Evolutionary conservation across 2,329 filamentous ascomycete genomes (phyloP), one percentile per base, ranked within the genome.

Genomic region (Penicillium sp.): DNA sequence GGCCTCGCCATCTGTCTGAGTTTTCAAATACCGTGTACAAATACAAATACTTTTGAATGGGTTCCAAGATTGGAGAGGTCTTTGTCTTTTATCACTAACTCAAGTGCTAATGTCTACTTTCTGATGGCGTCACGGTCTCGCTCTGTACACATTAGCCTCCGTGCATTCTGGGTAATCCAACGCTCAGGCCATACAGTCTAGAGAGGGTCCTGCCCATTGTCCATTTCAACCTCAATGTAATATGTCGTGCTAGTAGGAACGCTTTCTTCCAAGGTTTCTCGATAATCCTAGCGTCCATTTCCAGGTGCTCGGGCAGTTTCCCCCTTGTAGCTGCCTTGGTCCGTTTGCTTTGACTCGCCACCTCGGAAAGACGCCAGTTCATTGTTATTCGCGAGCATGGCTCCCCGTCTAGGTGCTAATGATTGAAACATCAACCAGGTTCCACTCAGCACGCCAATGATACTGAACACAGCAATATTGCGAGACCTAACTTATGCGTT

Each of bases 391-490:
- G 60, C 52, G 32, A 62, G 11, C 3, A 49, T 34, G 7, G 38
- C 49, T 3, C 61, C 48, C 42, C 43, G 44, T 39, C 59, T 55
- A 6, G 58, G 56, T 40, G 59, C 57, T 46, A 64, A 52, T 4
- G 56, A 36, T 16, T 61, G 55, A 39, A 65, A 67, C 38, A 66
- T 34, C 14, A 64, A n/a, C 40, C 50, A 56, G 10, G 57, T 52
- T 31, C 61, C 61, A 3, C 58, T 54, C 3, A 67, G 44, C 11
- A 68, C 60, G 1, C 63, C 61, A 38, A 53, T 50, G 27, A 61
- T 59, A 43, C 63, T 65, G 43, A 62, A 24, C 8, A 68, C 3
- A 11, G 64, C 65, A 39, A 62, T 54, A 11, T 57, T 64, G 21
- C 60, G 62, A 22, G 55, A 58, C 43, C 64, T 67, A 18, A 8